Conservation (phyloP, 192 early-diverging fungal species). For the Coemansia sp. region DNA sequence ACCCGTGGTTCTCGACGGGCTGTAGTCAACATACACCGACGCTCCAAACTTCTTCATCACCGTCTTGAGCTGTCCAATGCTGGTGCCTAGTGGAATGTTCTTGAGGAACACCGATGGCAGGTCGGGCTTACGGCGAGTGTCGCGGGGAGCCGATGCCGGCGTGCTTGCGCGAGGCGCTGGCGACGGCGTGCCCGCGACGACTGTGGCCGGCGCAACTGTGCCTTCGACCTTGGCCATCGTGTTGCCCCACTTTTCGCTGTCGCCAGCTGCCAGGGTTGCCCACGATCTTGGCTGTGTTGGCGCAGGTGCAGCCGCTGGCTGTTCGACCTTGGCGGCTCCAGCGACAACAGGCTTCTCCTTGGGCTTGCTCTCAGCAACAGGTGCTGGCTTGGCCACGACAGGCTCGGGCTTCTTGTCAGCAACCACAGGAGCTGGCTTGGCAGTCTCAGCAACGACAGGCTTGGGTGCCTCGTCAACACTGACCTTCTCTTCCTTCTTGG, state of each 20-base stretch:
- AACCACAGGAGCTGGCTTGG: slow-evolving; percentile 16
- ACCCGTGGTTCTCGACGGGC: slow-evolving; percentile 56
- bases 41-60: slow-evolving; percentile 61
- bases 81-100: slow-evolving; percentile 56
- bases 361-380: slow-evolving; percentile 37
- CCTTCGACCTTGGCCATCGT: slow-evolving; percentile 56
- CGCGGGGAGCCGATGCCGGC: slow-evolving; percentile 43
- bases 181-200: slow-evolving; percentile 6
- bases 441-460: slow-evolving; percentile 19
- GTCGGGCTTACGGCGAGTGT: slow-evolving; percentile 42
- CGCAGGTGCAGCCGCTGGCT: slow-evolving; percentile 25
- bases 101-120: slow-evolving; percentile 65
- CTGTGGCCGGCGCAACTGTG: slow-evolving; percentile 51
- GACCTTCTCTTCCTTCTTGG: slow-evolving; percentile 47
- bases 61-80: slow-evolving; percentile 54
- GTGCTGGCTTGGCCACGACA: slow-evolving; percentile 6
- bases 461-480: slow-evolving; percentile 23
- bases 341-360: slow-evolving; percentile 40
- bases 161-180: slow-evolving; percentile 37
- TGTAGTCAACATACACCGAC: slow-evolving; percentile 61
- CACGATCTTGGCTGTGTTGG: slow-evolving; percentile 71
- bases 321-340: slow-evolving; percentile 18
- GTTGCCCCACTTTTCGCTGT: slow-evolving; percentile 59
- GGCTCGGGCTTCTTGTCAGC: slow-evolving; percentile 31
- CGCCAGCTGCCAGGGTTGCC: slow-evolving; percentile 70